phyloP scores from a whole-genome alignment of 1,284 basidiomycete species.

The Ganoderma sinense region DNA sequence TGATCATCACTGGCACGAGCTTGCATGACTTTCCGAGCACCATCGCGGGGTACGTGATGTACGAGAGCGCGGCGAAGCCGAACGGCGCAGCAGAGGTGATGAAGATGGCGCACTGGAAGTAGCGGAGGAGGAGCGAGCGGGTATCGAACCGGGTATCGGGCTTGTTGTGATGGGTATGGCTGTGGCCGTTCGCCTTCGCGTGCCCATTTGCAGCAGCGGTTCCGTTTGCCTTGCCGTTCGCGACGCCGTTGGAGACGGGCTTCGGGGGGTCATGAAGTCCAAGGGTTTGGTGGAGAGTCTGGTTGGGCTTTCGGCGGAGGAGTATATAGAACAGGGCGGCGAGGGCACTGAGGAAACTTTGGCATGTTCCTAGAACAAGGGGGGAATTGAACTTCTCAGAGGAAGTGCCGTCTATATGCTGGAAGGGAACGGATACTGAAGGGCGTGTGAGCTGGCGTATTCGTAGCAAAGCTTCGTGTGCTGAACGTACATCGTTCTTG shows the following conservation, averaged over 20 bases:
- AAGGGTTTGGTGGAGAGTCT: constrained; percentile 61
- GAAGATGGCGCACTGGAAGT: constrained; percentile 87
- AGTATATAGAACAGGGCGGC: constrained; percentile 85
- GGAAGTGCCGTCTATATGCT: constrained; percentile 65
- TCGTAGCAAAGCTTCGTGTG: background rate
- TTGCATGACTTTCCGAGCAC: constrained; percentile 99
- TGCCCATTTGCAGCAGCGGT: constrained; percentile 27
- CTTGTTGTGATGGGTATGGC: constrained; percentile 41
- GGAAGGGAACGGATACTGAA: constrained; percentile 86
- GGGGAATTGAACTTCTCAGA: constrained; percentile 88
- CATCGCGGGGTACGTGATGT: constrained; percentile 99
- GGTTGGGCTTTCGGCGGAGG: constrained; percentile 63
- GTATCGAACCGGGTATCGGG: constrained; percentile 51
- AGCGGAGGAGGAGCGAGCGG: constrained; percentile 68
- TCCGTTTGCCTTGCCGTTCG: constrained; percentile 29
- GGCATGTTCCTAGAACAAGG: constrained; percentile 87
- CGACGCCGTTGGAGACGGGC: constrained; percentile 26
- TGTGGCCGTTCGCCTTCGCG: constrained; percentile 35
- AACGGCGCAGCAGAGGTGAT: constrained; percentile 95
- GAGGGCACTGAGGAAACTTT: constrained; percentile 83
- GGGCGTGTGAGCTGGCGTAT: constrained; percentile 3
- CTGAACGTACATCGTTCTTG: constrained; percentile 82
- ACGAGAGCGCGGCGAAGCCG: constrained; percentile 92
- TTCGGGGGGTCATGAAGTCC: constrained; percentile 52
- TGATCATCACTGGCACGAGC: constrained; percentile 94